Evolutionary conservation across 257 asterid species (phyloP).

Genomic region (Agastache rugosa): DNA sequence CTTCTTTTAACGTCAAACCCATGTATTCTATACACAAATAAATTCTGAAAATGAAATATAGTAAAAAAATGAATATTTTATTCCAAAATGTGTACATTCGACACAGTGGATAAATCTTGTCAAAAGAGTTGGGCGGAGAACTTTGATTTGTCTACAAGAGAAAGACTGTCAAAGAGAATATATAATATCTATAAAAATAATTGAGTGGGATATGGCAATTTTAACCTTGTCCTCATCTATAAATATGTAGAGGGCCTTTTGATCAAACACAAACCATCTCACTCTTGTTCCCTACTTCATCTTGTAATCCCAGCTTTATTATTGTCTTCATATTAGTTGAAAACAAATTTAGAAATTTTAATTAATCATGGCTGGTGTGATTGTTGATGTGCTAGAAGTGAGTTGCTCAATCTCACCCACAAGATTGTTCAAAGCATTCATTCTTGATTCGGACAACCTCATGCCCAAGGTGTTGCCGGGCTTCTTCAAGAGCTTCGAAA

Average conservation of each 20-base stretch:
- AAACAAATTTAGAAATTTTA: too few relatives aligned
- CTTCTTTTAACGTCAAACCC: too few relatives aligned
- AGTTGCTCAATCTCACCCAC: not conserved
- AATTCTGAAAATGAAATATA: too few relatives aligned
- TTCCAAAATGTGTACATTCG: too few relatives aligned
- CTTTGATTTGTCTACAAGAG: not conserved
- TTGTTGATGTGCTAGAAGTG: constrained; percentile 8
- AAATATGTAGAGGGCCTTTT: not conserved
- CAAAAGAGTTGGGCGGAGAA: too few relatives aligned
- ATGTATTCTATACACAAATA: too few relatives aligned
- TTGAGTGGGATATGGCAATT: not conserved
- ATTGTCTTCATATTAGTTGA: not conserved
- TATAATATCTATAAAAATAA: too few relatives aligned
- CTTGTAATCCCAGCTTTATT: not conserved
- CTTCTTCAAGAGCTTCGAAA: constrained; percentile 15
- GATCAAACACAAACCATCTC: not conserved
- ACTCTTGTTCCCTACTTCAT: not conserved
- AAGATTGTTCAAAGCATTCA: constrained; percentile 1
- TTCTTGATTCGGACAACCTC: not conserved
- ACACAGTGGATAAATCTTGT: too few relatives aligned
- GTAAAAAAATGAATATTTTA: too few relatives aligned
- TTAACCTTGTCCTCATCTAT: not conserved
- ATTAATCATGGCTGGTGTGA: not conserved
- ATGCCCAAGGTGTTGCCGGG: not conserved
- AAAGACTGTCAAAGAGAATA: not conserved